Conservation (phyloP, 2,329 filamentous ascomycete species). For the Thelonectria olida region DNA sequence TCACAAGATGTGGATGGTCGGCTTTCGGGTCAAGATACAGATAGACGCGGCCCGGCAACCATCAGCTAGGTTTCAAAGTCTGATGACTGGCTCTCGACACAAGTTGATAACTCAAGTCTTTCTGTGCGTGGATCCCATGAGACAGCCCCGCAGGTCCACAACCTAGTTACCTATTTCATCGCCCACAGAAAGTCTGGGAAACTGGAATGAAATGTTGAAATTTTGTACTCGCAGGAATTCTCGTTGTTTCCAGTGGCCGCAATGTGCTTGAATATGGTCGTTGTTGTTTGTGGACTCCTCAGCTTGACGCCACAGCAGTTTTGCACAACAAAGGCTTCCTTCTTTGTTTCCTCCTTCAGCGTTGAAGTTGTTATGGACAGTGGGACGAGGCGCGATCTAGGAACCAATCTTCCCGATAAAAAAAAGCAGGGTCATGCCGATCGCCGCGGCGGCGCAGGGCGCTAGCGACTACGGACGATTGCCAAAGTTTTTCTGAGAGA, state of each 20-base stretch:
- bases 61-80: not conserved
- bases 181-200: not conserved
- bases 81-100: not conserved
- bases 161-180: not conserved
- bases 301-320: not conserved
- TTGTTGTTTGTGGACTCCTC: not conserved
- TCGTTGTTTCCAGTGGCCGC: not conserved
- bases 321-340: not conserved
- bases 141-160: not conserved
- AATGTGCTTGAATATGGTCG: not conserved
- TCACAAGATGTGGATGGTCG: not conserved
- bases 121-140: not conserved
- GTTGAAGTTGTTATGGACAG: not conserved
- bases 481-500: not conserved
- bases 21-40: not conserved
- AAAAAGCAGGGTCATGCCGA: slow-evolving; percentile 14
- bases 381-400: not conserved
- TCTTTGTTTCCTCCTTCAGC: not conserved
- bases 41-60: not conserved
- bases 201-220: slow-evolving; percentile 4
- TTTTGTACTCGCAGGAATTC: not conserved
- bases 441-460: slow-evolving; percentile 8
- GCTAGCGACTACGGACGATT: slow-evolving; percentile 4
- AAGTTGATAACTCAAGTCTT: not conserved
- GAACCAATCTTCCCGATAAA: slow-evolving; percentile 4